These are phyloP conservation scores for Pseudoscleropodium purum DNA, from an alignment of 225 moss, liverwort and hornwort genomes.

Conservation along the genomic window DNA sequence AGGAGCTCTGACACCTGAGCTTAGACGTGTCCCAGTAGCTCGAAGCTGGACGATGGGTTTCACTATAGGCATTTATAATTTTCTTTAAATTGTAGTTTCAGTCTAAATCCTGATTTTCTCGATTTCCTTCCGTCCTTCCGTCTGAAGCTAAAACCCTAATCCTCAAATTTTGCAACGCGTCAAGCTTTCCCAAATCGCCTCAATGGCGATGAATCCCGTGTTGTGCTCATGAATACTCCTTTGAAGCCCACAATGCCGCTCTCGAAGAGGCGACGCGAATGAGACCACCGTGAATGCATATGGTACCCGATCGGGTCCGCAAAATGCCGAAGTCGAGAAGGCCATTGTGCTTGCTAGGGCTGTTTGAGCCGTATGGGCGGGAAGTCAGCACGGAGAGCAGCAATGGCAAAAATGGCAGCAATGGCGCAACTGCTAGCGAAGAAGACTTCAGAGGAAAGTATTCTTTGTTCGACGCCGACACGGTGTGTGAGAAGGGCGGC, in stretches of 20 bases:
- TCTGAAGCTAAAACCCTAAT: conserved; percentile 9
- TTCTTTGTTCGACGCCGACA: conserved; percentile 53
- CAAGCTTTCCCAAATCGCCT: neutral
- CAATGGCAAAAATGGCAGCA: neutral
- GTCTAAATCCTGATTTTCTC: neutral
- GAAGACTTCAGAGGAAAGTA: conserved; percentile 23
- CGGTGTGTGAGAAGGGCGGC: conserved; percentile 50
- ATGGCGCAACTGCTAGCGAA: neutral
- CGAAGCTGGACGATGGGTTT: fast-evolving
- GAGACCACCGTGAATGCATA: neutral
- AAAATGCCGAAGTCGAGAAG: conserved; percentile 64
- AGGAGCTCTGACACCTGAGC: too few relatives aligned
- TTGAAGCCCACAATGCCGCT: neutral
- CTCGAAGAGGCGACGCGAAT: neutral
- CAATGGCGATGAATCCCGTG: neutral
- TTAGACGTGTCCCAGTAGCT: fast-evolving
- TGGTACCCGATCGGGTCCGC: conserved; percentile 6
- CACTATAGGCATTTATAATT: fast-evolving
- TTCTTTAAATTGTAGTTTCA: too few relatives aligned
- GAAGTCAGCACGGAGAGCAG: conserved; percentile 16
- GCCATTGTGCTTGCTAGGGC: conserved; percentile 59
- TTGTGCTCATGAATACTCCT: neutral
- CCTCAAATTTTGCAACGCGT: neutral
- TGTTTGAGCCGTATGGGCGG: conserved; percentile 62
- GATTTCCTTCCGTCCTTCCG: too few relatives aligned